Evolutionary conservation across 2,329 filamentous ascomycete species (phyloP), one percentile per base, ranked within the genome.

Genomic region (Penicillium vulpinum): DNA sequence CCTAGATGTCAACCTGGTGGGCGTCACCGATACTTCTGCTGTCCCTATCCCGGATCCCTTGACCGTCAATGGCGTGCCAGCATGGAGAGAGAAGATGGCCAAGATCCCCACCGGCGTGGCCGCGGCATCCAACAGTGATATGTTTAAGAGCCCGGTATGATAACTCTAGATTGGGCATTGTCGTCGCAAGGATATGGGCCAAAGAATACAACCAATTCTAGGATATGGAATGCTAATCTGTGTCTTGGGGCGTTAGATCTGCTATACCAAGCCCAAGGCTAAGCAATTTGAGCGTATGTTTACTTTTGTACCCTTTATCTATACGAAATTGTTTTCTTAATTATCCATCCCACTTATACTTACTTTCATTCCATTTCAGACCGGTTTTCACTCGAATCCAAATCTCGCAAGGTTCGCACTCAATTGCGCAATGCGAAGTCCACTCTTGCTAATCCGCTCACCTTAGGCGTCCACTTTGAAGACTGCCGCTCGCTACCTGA

Each of bases 231-330:
- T 54, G 45, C 63, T 66, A 44, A 65, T 67, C 48, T 33, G 39
- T 21, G 21, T 49, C 48, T 54, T 31, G 62, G 60, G 43, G 35
- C 46, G 51, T 51, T 75, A 77, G 73, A 68, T 66, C 35, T 77
- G 74, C 54, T 74, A 73, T 58, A 72, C 82, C 21, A 92, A 93
- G 70, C 89, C 90, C 4, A 88, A 87, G 69, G 89, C 93, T 3
- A 91, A 88, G 73, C 80, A 86, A 73, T 97, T 90, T 88, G 90
- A 96, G 70, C 84, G 91, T 95, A 78, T 79, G 90, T 85, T 22
- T 44, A 48, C 26, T 24, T 35, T 24, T 15, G n/a, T n/a, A 26
- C 26, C 3, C 16, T 35, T 47, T 41, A 24, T 45, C n/a, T 38
- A 49, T 39, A 26, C 28, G 39, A 11, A 24, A 4, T 26, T 15